phyloP scores from a whole-genome alignment of 2,329 filamentous ascomycete species.

The Rachicladosporium sp. region DNA sequence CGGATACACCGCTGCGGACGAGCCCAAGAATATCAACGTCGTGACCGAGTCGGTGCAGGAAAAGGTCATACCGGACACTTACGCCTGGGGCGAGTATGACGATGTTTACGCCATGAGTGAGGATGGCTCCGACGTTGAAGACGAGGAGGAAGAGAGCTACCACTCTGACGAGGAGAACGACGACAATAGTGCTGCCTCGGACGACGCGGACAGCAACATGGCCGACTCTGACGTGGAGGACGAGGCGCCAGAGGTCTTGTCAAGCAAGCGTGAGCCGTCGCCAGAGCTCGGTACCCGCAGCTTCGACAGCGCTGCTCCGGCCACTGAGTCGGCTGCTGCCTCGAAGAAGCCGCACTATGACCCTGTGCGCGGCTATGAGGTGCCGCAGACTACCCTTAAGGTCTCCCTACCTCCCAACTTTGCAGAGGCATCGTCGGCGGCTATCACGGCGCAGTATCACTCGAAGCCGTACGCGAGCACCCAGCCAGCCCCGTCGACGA shows the following conservation, averaged over 20 bases:
- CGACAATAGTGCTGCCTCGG: conserved; percentile 1
- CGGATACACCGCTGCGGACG: conserved; percentile 9
- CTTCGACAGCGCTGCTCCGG: conserved; percentile 4
- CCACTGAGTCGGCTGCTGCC: conserved; percentile 6
- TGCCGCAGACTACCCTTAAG: neutral
- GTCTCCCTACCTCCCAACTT: conserved; percentile 1
- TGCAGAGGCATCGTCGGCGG: neutral
- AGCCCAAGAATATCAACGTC: conserved; percentile 9
- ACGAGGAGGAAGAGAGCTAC: conserved; percentile 5
- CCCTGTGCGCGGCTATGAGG: conserved; percentile 14
- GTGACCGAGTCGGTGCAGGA: neutral
- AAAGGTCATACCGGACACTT: conserved; percentile 6
- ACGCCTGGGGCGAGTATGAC: conserved; percentile 2
- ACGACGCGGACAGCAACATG: neutral
- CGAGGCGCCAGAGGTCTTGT: conserved; percentile 13
- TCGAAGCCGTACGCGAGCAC: conserved; percentile 10
- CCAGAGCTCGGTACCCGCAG: conserved; percentile 7
- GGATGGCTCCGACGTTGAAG: conserved; percentile 6
- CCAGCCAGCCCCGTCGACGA: conserved; percentile 3
- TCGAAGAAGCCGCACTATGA: conserved; percentile 15
- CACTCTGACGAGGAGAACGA: conserved; percentile 7
- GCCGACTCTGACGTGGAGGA: conserved; percentile 8
- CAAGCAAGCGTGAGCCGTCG: conserved; percentile 9
- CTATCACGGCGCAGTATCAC: neutral
- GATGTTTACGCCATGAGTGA: conserved; percentile 7